phyloP scores from a whole-genome alignment of 2,329 filamentous ascomycete genomes.

The Colletotrichum sp. region DNA sequence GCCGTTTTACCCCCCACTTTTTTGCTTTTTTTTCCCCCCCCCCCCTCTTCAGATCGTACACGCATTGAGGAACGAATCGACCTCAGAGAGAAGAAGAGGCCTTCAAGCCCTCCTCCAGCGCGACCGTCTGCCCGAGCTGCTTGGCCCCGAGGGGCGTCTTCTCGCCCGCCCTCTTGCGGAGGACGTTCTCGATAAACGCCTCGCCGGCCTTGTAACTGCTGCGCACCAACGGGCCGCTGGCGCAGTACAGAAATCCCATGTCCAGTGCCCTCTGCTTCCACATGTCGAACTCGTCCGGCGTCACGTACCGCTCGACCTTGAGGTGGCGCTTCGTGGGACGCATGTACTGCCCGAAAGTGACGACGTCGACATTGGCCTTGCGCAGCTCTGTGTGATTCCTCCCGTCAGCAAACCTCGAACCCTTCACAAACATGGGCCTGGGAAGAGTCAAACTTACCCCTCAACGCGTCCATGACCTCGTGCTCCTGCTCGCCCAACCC shows the following conservation, averaged over 20 bases:
- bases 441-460: slow-evolving; percentile 50
- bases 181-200: slow-evolving; percentile 97
- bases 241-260: slow-evolving; percentile 96
- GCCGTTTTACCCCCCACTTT: neutral
- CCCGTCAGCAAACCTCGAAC: neutral
- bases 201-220: slow-evolving; percentile 98
- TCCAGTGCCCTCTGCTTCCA: slow-evolving; percentile 92
- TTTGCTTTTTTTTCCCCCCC: neutral
- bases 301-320: slow-evolving; percentile 94
- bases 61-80: neutral
- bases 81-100: neutral
- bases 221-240: slow-evolving; percentile 88
- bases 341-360: slow-evolving; percentile 99
- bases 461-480: slow-evolving; percentile 80
- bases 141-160: slow-evolving; percentile 34
- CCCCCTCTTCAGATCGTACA: neutral
- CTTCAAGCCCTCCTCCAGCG: slow-evolving; percentile 35
- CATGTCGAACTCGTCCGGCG: slow-evolving; percentile 87
- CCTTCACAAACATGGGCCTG: neutral
- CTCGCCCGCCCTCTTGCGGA: slow-evolving; percentile 76
- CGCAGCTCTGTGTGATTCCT: slow-evolving; percentile 55
- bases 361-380: slow-evolving; percentile 83
- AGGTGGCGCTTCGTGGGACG: slow-evolving; percentile 97
- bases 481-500: slow-evolving; percentile 91
- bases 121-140: slow-evolving; percentile 44